A percentile compares a stretch with the other conserved stretches of the same genome.
Conservation (phyloP, 78 protist species). For the Cavenderia fasciculata region DNA sequence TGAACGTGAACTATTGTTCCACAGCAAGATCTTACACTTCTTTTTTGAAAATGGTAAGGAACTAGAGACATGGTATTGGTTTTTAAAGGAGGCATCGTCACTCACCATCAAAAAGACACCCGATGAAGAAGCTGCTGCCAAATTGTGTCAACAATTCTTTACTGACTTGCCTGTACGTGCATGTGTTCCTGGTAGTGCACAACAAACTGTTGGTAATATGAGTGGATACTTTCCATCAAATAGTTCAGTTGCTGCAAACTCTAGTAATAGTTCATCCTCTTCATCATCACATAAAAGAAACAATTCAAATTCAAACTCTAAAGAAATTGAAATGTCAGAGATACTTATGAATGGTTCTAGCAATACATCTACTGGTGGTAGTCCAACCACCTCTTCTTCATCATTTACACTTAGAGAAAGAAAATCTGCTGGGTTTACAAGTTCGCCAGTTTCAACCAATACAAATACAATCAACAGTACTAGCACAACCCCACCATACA, state of each 20-base stretch:
- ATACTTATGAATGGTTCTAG: too few species aligned
- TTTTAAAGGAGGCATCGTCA: conserved; percentile 29
- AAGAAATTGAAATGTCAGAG: too few species aligned
- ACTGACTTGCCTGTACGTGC: conserved; percentile 25
- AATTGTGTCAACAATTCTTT: conserved; percentile 18
- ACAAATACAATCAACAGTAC: too few species aligned
- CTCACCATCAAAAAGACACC: conserved; percentile 23
- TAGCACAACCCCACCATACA: conserved; percentile 7
- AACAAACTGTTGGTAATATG: not conserved
- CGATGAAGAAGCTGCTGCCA: conserved; percentile 14
- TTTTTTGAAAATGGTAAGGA: conserved; percentile 65
- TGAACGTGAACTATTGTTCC: conserved; percentile 40
- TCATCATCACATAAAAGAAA: too few species aligned
- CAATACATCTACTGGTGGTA: not conserved
- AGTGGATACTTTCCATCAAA: too few species aligned
- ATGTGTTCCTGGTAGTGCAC: not conserved
- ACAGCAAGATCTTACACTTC: conserved; percentile 51
- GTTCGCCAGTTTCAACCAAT: too few species aligned
- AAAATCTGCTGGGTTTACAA: too few species aligned
- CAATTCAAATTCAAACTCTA: too few species aligned
- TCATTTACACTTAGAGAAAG: too few species aligned
- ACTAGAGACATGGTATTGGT: conserved; percentile 70
- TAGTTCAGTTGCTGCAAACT: too few species aligned
- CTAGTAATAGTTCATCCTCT: too few species aligned
- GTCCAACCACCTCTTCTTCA: too few species aligned